Evolutionary conservation across 2,329 filamentous ascomycete genomes (phyloP), one percentile per base, ranked within the genome.

Genomic region (Penicillium sp.): DNA sequence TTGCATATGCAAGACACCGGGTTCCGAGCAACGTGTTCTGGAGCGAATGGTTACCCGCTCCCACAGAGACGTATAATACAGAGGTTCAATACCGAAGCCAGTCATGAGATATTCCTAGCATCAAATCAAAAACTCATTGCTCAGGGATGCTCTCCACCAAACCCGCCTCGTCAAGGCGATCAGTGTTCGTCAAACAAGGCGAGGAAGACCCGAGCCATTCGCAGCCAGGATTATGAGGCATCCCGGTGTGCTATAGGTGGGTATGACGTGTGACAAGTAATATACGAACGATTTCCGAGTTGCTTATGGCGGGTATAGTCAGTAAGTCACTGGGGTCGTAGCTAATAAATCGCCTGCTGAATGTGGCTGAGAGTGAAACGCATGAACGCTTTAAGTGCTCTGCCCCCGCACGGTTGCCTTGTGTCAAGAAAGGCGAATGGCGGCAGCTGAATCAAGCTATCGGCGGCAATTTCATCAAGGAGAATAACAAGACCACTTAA

Each of bases 31-130:
- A 39, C 46, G 46, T 48, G 46, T 48, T 48, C 34, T 27, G 19
- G 46, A 48, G 46, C 34, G 46, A 48, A 48, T 29, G 46, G 46
- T 18, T 48, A 40, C 46, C 35, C 46, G 14, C 46, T 48, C 46
- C 35, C 8, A 38, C 46, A 18, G 14, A 48, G 32, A 48, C 23
- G 35, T 48, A 48, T 39, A 48, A 48, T 48, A 39, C 35, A 48
- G 46, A 16, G 35, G 46, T 48, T 48, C 4, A 48, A 48, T 48
- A 13, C 46, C 35, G 35, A 14, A 29, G 35, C 46, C 23, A 48
- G 46, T 40, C 35, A 48, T 48, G 35, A 18, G 14, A 14, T 18
- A 16, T 48, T 48, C 46, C 14, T 23, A 29, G 23, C 46, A 19
- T 38, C 46, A 19, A 48, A 48, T 39, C 46, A 3, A 11, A 39